Conservation (phyloP, 345 rosid genomes). For the Gossypium longicalyx region DNA sequence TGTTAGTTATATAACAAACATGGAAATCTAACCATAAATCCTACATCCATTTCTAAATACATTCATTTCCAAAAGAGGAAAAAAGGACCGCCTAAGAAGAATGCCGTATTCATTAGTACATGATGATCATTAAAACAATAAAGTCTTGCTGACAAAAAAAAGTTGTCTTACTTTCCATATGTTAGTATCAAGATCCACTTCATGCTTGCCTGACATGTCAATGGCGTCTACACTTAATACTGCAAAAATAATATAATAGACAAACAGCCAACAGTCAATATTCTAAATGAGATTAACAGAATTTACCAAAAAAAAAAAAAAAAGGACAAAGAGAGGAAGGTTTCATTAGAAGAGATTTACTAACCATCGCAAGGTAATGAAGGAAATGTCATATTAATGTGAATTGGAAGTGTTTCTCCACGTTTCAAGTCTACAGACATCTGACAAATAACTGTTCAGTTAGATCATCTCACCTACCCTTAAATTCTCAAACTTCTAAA, state of each 20-base stretch:
- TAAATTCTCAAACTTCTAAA: not conserved
- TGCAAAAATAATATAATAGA: conserved; percentile 26
- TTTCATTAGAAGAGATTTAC: conserved; percentile 19
- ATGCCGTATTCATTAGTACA: not conserved
- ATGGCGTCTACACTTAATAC: conserved; percentile 96
- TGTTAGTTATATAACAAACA: conserved; percentile 22
- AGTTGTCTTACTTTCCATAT: conserved; percentile 79
- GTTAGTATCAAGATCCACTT: conserved; percentile 97
- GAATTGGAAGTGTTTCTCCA: conserved; percentile 89
- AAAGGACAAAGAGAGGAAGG: not conserved
- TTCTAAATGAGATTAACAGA: not conserved
- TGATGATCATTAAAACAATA: not conserved
- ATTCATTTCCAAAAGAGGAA: not conserved
- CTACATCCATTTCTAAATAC: not conserved
- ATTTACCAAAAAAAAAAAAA: conserved; percentile 2
- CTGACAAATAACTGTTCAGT: conserved; percentile 33
- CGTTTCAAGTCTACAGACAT: conserved; percentile 99
- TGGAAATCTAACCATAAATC: not conserved
- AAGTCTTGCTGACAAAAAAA: not conserved
- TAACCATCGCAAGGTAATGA: conserved; percentile 88
- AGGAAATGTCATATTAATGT: conserved; percentile 88
- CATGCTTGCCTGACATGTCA: conserved; percentile 99
- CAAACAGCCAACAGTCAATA: conserved; percentile 7
- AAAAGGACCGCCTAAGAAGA: not conserved
- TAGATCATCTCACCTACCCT: not conserved